These are phyloP conservation scores for Syncephalis plumigaleata DNA, from an alignment of 371 early-diverging fungal species.

Conservation along the genomic window DNA sequence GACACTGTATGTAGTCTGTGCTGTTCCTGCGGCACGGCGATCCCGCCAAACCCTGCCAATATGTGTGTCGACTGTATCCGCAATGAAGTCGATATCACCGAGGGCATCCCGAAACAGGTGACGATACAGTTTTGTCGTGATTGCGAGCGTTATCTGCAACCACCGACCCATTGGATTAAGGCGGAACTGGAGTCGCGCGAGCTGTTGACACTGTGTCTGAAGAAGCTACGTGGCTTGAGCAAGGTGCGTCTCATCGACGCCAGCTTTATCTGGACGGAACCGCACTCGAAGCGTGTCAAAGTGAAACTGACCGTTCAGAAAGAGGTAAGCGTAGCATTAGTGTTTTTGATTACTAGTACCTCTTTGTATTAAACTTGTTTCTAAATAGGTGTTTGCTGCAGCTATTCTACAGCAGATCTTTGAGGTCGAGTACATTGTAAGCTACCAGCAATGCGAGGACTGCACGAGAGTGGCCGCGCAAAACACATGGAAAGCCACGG, in stretches of 20 bases:
- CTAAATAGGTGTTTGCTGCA: conserved; percentile 60
- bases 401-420: conserved; percentile 92
- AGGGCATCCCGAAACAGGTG: conserved; percentile 92
- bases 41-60: conserved; percentile 93
- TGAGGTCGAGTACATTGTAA: conserved; percentile 89
- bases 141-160: conserved; percentile 95
- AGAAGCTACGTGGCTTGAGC: conserved; percentile 76
- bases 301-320: conserved; percentile 96
- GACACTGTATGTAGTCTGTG: conserved; percentile 46
- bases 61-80: conserved; percentile 98
- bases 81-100: conserved; percentile 89
- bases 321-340: conserved; percentile 33
- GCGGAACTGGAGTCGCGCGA: conserved; percentile 89
- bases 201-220: conserved; percentile 85
- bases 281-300: conserved; percentile 89
- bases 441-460: conserved; percentile 91
- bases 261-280: conserved; percentile 98
- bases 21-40: conserved; percentile 93
- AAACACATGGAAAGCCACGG: conserved; percentile 97
- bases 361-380: neutral
- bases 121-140: conserved; percentile 89
- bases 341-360: conserved; percentile 1
- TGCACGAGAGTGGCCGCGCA: conserved; percentile 97
- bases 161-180: conserved; percentile 83
- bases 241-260: conserved; percentile 95